A percentile compares a stretch with the other conserved stretches of the same genome.
phyloP scores from a whole-genome alignment of 306 rosid genomes.

The Dalbergia cultrata region DNA sequence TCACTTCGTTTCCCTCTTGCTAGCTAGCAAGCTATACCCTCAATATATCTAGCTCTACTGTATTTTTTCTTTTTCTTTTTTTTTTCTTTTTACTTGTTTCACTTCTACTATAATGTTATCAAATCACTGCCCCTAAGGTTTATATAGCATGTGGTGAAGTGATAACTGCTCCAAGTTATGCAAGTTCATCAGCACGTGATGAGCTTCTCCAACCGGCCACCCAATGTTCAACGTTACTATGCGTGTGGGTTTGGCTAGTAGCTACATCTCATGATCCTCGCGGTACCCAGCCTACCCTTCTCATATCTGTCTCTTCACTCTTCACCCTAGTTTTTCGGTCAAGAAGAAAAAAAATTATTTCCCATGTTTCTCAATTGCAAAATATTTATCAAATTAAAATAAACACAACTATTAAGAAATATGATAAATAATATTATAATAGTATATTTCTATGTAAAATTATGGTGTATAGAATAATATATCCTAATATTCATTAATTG shows the following conservation, averaged over 20 bases:
- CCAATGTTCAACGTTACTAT: neutral
- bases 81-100: neutral
- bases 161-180: no score
- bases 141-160: neutral
- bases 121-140: neutral
- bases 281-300: slow-evolving; percentile 14
- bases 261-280: neutral
- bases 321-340: no score
- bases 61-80: neutral
- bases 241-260: neutral
- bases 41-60: neutral
- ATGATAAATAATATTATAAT: no score
- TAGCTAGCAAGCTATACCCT: neutral
- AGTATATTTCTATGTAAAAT: no score
- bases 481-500: no score
- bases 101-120: no score
- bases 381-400: no score
- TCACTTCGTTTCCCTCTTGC: neutral
- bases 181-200: neutral
- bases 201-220: neutral
- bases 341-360: no score
- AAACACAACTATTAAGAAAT: no score
- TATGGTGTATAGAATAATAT: no score
- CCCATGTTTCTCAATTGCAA: no score
- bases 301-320: neutral